Percentiles rank a stretch among this genome's conserved stretches.
Conservation (phyloP, 495 filamentous ascomycete species). For the Penicillium longicatenatum region DNA sequence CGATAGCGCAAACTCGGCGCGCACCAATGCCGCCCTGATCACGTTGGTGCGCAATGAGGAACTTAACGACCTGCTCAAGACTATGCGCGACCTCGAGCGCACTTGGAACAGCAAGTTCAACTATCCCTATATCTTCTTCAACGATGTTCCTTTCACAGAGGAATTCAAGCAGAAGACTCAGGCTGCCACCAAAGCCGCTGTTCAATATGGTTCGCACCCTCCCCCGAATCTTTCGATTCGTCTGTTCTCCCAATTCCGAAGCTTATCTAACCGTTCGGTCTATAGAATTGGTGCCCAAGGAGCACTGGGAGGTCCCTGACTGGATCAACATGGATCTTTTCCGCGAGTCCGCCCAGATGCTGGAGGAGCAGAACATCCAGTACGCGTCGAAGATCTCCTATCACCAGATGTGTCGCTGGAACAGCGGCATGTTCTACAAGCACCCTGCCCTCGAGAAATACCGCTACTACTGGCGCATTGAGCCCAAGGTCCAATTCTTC, state of each 20-base stretch:
- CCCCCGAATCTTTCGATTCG: background rate
- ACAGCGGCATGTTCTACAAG: slow-evolving; percentile 96
- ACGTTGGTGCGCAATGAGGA: slow-evolving; percentile 92
- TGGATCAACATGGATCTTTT: slow-evolving; percentile 93
- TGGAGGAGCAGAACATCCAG: slow-evolving; percentile 83
- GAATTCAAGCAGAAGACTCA: slow-evolving; percentile 86
- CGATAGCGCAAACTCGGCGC: slow-evolving; percentile 69
- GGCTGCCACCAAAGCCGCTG: slow-evolving; percentile 80
- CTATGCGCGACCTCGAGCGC: slow-evolving; percentile 87
- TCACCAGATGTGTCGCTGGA: slow-evolving; percentile 99
- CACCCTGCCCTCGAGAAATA: slow-evolving; percentile 82
- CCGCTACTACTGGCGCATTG: slow-evolving; percentile 98
- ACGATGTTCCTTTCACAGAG: slow-evolving; percentile 86
- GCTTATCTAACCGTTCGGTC: background rate
- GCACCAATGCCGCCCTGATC: slow-evolving; percentile 91
- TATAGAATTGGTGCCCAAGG: slow-evolving; percentile 81
- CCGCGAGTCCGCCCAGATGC: slow-evolving; percentile 77
- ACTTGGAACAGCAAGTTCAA: slow-evolving; percentile 99
- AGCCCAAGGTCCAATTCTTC: slow-evolving; percentile 99
- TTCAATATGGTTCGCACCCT: slow-evolving; percentile 68
- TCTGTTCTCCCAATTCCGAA: background rate
- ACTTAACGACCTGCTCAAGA: slow-evolving; percentile 74
- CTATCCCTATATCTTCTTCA: slow-evolving; percentile 99
- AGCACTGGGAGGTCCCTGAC: slow-evolving; percentile 88
- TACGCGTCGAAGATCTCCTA: slow-evolving; percentile 88